phyloP scores from a whole-genome alignment of 2,329 filamentous ascomycete species.

The Botryosphaeria dothidea region DNA sequence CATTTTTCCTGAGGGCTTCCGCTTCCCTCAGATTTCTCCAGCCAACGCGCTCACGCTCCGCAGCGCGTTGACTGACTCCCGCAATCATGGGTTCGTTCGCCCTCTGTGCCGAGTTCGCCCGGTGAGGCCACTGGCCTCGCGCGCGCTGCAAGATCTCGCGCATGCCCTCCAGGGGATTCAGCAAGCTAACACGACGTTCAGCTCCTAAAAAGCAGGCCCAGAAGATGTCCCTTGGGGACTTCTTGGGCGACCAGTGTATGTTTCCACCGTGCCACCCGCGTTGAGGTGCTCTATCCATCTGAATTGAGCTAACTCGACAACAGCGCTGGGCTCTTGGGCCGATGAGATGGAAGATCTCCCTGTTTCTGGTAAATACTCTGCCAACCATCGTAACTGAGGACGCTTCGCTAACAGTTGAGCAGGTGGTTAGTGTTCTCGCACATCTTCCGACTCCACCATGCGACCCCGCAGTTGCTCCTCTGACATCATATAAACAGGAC shows the following conservation, averaged over 20 bases:
- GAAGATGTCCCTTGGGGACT: constrained; percentile 97
- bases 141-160: background rate
- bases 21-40: constrained; percentile 30
- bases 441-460: constrained; percentile 8
- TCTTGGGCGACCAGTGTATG: constrained; percentile 90
- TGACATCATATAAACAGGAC: constrained; percentile 32
- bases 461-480: constrained; percentile 18
- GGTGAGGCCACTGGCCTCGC: constrained; percentile 19
- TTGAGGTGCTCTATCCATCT: constrained; percentile 17
- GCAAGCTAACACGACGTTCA: constrained; percentile 53
- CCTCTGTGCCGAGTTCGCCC: constrained; percentile 29
- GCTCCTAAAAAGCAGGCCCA: constrained; percentile 91
- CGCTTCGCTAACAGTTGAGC: background rate
- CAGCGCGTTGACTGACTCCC: constrained; percentile 42
- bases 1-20: background rate
- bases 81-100: constrained; percentile 61
- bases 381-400: background rate
- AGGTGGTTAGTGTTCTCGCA: constrained; percentile 14
- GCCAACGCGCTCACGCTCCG: constrained; percentile 37
- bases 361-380: constrained; percentile 63
- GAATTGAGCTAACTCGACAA: constrained; percentile 29
- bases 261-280: constrained; percentile 25
- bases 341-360: constrained; percentile 94
- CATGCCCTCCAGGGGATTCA: background rate
- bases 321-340: constrained; percentile 88